Base-by-base conservation (phyloP, 1,139 yeast genomes). In the Candida sanyaensis region DNA sequence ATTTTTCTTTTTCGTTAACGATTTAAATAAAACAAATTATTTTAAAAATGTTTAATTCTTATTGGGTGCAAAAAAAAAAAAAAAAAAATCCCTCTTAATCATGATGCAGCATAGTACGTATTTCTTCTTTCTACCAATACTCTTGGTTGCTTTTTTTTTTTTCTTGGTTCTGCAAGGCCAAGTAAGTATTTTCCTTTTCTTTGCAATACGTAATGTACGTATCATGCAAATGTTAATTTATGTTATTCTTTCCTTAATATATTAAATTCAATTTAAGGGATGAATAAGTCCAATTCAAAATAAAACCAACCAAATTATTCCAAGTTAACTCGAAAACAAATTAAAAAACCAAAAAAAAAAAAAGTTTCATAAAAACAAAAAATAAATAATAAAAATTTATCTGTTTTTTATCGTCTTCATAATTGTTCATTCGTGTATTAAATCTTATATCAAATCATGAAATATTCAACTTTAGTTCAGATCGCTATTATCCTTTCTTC, bases 1-100 rank as follows among this genome's bases (percentile, higher is more conserved):
- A 26, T 26, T 6, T 26, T 26, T 30, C 21, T 3, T 17, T 17
- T 17, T 17, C 21, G 21, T 17, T 17, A 17, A 17, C 21, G 21
- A 17, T 3, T 17, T 17, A 17, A 17, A 17, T 17, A 17, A 17
- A 17, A 17, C 3, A 17, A 17, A 17, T 17, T 17, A 17, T 17
- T 17, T 17, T 17, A 17, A 3, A 17, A 17, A 17, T 17, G 21
- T 17, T 17, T 17, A 17, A 17, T 17, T 17, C 21, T 17, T 17
- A 17, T 24, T 40, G 43, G 43, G 37, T 40, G 43, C 43, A 31
- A 40, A 40, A 40, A 31, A 40, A 40, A 39, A 29, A 21, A 39
- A 30, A 27, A 27, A 36, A n/a, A 11, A 26, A 24, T 24, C 27
- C 27, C 7, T 26, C 9, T 26, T 3, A 17, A 17, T 17, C 21